These are phyloP conservation scores for Zopfochytrium polystomum DNA, from an alignment of 371 early-diverging fungal species.

Conservation along the genomic window DNA sequence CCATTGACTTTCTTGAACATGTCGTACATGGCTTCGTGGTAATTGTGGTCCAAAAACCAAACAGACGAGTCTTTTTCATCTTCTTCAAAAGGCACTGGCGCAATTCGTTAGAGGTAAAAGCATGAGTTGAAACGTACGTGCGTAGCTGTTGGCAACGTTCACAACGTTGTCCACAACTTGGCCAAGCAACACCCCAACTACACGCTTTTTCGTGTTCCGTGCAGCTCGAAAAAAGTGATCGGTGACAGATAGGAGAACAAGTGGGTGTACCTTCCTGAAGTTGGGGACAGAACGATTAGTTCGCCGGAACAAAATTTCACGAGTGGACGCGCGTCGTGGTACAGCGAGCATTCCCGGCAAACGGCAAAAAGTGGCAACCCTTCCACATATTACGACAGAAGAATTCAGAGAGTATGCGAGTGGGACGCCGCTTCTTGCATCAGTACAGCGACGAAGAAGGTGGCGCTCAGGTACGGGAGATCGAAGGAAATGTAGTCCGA, in stretches of 20 bases:
- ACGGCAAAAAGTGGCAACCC: too few relatives aligned
- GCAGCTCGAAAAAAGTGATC: constrained; percentile 99
- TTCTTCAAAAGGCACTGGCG: constrained; percentile 96
- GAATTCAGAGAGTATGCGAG: too few relatives aligned
- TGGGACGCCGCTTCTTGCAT: too few relatives aligned
- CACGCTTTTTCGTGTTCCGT: constrained; percentile 92
- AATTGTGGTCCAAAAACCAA: constrained; percentile 99
- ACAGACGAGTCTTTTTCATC: constrained; percentile 96
- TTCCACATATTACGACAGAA: too few relatives aligned
- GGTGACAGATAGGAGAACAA: constrained; percentile 96
- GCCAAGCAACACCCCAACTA: constrained; percentile 99
- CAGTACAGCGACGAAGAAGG: too few relatives aligned
- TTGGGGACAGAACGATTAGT: too few relatives aligned
- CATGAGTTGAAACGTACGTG: constrained; percentile 62
- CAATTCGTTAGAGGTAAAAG: background rate
- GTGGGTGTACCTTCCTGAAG: constrained; percentile 99
- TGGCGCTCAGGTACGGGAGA: too few relatives aligned
- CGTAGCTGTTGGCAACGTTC: constrained; percentile 98
- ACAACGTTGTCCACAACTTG: constrained; percentile 83
- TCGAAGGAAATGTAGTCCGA: too few relatives aligned
- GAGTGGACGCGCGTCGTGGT: too few relatives aligned
- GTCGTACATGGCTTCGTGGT: constrained; percentile 98
- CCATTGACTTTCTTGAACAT: constrained; percentile 99
- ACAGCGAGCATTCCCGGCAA: too few relatives aligned
- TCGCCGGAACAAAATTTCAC: too few relatives aligned